Evolutionary conservation across 2,329 filamentous ascomycete species (phyloP).

Genomic region (Raffaelea deltoideospora): DNA sequence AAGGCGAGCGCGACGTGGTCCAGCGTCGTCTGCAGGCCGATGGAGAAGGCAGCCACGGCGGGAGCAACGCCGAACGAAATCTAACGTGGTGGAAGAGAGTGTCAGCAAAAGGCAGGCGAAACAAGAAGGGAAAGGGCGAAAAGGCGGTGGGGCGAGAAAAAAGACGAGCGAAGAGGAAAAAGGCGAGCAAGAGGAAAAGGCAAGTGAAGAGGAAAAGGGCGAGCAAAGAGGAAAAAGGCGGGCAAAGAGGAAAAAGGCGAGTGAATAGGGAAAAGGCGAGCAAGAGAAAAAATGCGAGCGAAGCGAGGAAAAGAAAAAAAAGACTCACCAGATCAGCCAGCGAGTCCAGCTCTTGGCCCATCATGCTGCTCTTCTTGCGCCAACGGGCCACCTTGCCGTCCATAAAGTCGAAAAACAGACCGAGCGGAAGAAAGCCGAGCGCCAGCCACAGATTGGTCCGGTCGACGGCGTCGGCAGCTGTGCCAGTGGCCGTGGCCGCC

Average conservation of each 20-base stretch:
- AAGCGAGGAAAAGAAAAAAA: neutral
- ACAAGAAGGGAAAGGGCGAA: neutral
- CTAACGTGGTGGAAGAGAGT: constrained; percentile 28
- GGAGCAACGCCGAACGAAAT: constrained; percentile 92
- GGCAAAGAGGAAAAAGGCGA: neutral
- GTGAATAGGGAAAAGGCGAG: neutral
- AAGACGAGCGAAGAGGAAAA: no score
- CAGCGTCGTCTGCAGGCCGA: constrained; percentile 70
- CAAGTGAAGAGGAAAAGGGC: neutral
- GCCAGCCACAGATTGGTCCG: constrained; percentile 65
- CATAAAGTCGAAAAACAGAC: constrained; percentile 95
- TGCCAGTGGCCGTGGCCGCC: no score
- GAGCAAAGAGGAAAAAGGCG: neutral
- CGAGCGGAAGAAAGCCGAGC: constrained; percentile 76
- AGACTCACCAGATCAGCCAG: constrained; percentile 72
- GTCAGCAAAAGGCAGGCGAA: neutral
- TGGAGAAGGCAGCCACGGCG: constrained; percentile 71
- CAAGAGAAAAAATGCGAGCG: neutral
- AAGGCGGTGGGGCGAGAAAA: neutral
- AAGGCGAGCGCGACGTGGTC: constrained; percentile 71
- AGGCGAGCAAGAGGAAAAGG: neutral
- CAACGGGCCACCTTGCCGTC: constrained; percentile 93
- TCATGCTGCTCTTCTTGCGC: constrained; percentile 91
- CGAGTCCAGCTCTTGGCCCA: constrained; percentile 96
- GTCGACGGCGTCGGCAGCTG: constrained; percentile 47